These are phyloP conservation scores for Tetrahymena borealis DNA, from an alignment of 73 alveolate genomes.

Conservation along the genomic window DNA sequence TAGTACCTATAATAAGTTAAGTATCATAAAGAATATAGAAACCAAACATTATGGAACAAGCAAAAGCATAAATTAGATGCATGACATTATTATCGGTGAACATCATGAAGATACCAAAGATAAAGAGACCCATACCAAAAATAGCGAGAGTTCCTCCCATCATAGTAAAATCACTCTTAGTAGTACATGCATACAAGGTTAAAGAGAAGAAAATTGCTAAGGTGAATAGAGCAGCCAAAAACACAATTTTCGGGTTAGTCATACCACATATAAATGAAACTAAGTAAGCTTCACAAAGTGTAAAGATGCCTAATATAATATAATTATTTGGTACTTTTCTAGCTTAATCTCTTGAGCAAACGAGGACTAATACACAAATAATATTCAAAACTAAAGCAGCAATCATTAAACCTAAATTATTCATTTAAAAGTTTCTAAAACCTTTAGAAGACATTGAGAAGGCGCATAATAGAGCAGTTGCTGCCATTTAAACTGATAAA, in stretches of 20 bases:
- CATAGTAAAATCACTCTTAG: slow-evolving; percentile 77
- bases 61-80: slow-evolving; percentile 35
- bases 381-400: slow-evolving; percentile 27
- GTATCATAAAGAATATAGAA: slow-evolving; percentile 56
- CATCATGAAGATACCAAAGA: slow-evolving; percentile 53
- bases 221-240: slow-evolving; percentile 85
- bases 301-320: slow-evolving; percentile 68
- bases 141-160: slow-evolving; percentile 60
- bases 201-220: slow-evolving; percentile 74
- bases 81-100: slow-evolving; percentile 25
- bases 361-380: slow-evolving; percentile 34
- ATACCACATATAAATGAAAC: slow-evolving; percentile 73
- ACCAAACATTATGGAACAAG: slow-evolving; percentile 47
- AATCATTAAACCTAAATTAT: slow-evolving; percentile 1
- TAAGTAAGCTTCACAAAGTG: slow-evolving; percentile 80
- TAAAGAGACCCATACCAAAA: slow-evolving; percentile 43
- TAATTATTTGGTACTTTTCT: slow-evolving; percentile 88
- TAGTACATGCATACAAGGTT: slow-evolving; percentile 83
- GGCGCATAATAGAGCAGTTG: slow-evolving; percentile 12
- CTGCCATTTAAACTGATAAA: slow-evolving; percentile 10
- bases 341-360: slow-evolving; percentile 51
- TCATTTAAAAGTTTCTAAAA: neutral
- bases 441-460: neutral
- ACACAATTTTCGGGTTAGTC: slow-evolving; percentile 42
- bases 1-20: slow-evolving; percentile 52